Evolutionary conservation across 106 monocot genomes (phyloP).

Genomic region (Narthecium ossifragum): DNA sequence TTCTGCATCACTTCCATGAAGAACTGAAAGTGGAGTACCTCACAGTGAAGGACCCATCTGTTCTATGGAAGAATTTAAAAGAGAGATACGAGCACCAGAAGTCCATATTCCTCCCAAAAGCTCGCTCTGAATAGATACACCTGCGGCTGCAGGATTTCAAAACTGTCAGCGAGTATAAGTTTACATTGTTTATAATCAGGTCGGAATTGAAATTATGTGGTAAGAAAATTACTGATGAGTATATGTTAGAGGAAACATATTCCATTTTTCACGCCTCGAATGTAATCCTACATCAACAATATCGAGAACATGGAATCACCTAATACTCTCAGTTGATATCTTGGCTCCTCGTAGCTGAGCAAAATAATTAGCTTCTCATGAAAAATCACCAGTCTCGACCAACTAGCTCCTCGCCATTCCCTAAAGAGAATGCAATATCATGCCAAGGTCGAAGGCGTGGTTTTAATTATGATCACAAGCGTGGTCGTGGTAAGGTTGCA

Average conservation of each 20-base stretch:
- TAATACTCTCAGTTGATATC: no score
- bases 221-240: background rate
- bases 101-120: background rate
- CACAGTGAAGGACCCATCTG: background rate
- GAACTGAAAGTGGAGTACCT: background rate
- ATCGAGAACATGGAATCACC: no score
- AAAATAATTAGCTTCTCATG: no score
- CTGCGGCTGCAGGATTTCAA: background rate
- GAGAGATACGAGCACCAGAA: conserved; percentile 2
- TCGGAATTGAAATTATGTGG: conserved; percentile 4
- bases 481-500: background rate
- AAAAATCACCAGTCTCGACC: no score
- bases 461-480: no score
- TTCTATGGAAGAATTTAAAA: background rate
- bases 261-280: background rate
- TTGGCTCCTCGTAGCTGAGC: no score
- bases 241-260: background rate
- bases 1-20: conserved; percentile 5
- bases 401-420: no score
- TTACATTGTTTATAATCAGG: background rate
- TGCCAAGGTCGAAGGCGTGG: no score
- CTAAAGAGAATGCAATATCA: no score
- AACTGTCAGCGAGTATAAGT: background rate
- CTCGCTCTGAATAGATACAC: background rate
- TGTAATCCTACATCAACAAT: conserved; percentile 14